Base-by-base conservation (phyloP, 1,284 basidiomycete genomes). In the Pisolithus thermaeus region DNA sequence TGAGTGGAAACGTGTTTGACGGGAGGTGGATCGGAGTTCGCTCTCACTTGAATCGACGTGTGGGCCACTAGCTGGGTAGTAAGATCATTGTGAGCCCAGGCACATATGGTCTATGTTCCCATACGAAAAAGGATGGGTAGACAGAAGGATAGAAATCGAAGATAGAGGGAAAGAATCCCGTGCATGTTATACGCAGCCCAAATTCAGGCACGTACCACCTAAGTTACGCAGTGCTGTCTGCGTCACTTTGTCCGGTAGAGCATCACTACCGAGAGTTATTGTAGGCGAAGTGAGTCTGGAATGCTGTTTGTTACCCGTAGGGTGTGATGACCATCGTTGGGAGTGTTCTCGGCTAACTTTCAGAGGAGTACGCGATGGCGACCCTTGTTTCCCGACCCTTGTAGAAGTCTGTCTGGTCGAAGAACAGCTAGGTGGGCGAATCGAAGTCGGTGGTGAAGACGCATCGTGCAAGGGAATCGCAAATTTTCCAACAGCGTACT, bases 141-240 rank as follows among this genome's bases (percentile, higher is more conserved):
- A 28, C 28, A 28, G 28, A 28, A 28, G 28, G 4, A 9, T 2
- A 9, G 28, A n/a, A 28, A 28, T 28, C 18, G 40, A 22, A 42
- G 18, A n/a, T 8, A 7, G 5, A 20, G 14, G 23, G 25, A 7
- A 4, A 20, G n/a, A 18, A 8, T 8, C 7, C n/a, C 7, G 37
- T 38, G 20, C 20, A 38, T 38, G 37, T 30, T 30, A 30, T 30
- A 38, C 14, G 20, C n/a, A n/a, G n/a, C n/a, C n/a, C 7, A 12
- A 12, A 25, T 42, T 42, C 2, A 8, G 9, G 53, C 14, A 69
- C 64, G 52, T 62, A 65, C 64, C 64, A 18, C 54, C n/a, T 2
- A 69, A 51, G 38, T 45, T 49, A 56, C 68, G 61, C n/a, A 35
- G 41, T 16, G 69, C 32, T 3, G 51, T 62, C 22, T 56, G 51